A percentile compares a stretch with the other conserved stretches of the same genome.
phyloP scores from a whole-genome alignment of 495 filamentous ascomycete species.

The Hypoxylon crocopeplum region DNA sequence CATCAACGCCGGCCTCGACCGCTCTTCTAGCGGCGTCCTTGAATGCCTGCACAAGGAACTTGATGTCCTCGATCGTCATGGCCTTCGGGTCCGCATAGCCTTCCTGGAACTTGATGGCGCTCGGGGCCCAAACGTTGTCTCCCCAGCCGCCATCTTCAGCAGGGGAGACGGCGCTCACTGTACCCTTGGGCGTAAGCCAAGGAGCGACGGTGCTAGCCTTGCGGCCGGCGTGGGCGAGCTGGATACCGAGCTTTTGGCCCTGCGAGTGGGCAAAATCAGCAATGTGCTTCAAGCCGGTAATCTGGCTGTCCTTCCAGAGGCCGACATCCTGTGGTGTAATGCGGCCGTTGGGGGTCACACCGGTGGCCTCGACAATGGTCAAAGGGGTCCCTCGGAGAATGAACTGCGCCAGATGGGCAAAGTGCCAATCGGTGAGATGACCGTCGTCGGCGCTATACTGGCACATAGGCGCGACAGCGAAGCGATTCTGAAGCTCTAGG shows the following conservation, averaged over 20 bases:
- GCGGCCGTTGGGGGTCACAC: conserved; percentile 70
- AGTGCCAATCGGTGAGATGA: conserved; percentile 73
- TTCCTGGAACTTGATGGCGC: conserved; percentile 56
- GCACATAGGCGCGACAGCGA: conserved; percentile 69
- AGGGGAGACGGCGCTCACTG: conserved; percentile 49
- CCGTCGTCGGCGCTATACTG: conserved; percentile 73
- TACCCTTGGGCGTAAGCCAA: conserved; percentile 54
- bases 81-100: conserved; percentile 58
- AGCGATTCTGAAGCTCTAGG: conserved; percentile 75
- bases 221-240: conserved; percentile 76
- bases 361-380: conserved; percentile 72
- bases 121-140: conserved; percentile 62
- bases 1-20: conserved; percentile 71
- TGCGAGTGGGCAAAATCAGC: conserved; percentile 69
- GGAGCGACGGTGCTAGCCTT: conserved; percentile 72
- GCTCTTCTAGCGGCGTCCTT: conserved; percentile 64
- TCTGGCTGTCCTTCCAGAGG: conserved; percentile 74
- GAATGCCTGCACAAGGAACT: conserved; percentile 67
- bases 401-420: conserved; percentile 67
- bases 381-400: conserved; percentile 69
- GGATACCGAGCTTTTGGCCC: conserved; percentile 71
- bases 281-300: conserved; percentile 66
- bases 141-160: conserved; percentile 69
- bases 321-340: conserved; percentile 75
- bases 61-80: conserved; percentile 67